Conservation (phyloP, 768 basidiomycete species). For the Suillus spraguei region DNA sequence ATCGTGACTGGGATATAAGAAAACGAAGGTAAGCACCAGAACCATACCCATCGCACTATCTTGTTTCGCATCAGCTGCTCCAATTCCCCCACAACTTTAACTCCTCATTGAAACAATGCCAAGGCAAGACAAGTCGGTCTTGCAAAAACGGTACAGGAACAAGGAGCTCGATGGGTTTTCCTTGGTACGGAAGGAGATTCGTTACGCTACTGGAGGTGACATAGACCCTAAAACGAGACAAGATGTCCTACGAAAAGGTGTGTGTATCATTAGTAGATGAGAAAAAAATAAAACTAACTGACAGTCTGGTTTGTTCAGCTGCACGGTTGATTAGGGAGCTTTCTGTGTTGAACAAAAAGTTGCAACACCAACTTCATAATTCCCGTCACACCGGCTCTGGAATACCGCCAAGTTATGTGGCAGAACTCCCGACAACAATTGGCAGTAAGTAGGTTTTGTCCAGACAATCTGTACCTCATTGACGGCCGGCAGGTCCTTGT, state of each 20-base stretch:
- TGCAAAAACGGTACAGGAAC: constrained; percentile 27
- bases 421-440: neutral
- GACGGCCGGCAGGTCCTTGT: neutral
- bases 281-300: neutral
- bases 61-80: neutral
- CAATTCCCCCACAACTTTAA: neutral
- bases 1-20: neutral
- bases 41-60: neutral
- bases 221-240: constrained; percentile 1
- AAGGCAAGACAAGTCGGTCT: constrained; percentile 17
- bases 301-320: neutral
- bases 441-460: neutral
- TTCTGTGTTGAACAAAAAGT: neutral
- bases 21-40: neutral
- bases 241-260: constrained; percentile 6
- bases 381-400: neutral
- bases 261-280: neutral
- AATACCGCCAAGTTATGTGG: neutral
- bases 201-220: neutral
- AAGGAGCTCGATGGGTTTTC: constrained; percentile 23
- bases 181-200: constrained; percentile 17
- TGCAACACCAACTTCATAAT: constrained; percentile 1
- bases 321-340: constrained; percentile 6
- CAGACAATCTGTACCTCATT: neutral
- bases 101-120: neutral